Conservation (phyloP, 2,329 filamentous ascomycete genomes). For the Emericellopsis atlantica region DNA sequence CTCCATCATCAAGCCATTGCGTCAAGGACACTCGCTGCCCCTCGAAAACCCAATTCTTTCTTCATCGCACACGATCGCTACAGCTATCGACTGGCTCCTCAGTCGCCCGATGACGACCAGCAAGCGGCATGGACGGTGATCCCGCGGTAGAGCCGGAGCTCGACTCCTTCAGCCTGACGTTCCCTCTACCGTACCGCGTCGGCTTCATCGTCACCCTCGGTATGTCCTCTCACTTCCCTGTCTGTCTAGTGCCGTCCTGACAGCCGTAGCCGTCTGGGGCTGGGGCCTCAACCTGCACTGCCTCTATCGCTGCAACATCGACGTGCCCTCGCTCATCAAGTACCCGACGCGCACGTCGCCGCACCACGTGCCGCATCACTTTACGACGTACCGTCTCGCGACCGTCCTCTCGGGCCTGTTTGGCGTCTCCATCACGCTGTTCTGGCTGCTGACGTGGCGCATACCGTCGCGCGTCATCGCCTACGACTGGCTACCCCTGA, state of each 20-base stretch:
- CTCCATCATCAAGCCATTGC: too few relatives aligned
- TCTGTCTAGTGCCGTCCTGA: not conserved
- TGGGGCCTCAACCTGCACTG: slow-evolving; percentile 91
- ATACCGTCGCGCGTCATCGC: slow-evolving; percentile 55
- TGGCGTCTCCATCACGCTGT: slow-evolving; percentile 58
- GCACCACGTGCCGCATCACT: slow-evolving; percentile 61
- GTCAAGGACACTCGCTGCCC: too few relatives aligned
- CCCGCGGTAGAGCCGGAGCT: slow-evolving; percentile 57
- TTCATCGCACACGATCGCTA: not conserved
- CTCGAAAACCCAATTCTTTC: not conserved
- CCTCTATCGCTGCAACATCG: slow-evolving; percentile 67
- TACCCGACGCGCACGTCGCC: slow-evolving; percentile 66
- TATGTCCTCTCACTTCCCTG: slow-evolving; percentile 25
- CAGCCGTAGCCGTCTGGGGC: slow-evolving; percentile 80
- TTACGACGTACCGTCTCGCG: slow-evolving; percentile 77
- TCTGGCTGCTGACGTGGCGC: slow-evolving; percentile 72
- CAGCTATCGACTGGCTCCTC: not conserved
- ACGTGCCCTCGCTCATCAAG: slow-evolving; percentile 74
- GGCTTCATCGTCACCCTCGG: slow-evolving; percentile 77
- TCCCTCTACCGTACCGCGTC: slow-evolving; percentile 83
- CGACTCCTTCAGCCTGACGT: slow-evolving; percentile 75
- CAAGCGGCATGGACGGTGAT: slow-evolving; percentile 50
- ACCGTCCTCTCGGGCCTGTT: slow-evolving; percentile 63
- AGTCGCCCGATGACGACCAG: slow-evolving; percentile 1
- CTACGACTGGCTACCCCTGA: slow-evolving; percentile 79